Evolutionary conservation across 2,329 filamentous ascomycete species (phyloP), one percentile per base, ranked within the genome.

Genomic region (Penicillium sp.): DNA sequence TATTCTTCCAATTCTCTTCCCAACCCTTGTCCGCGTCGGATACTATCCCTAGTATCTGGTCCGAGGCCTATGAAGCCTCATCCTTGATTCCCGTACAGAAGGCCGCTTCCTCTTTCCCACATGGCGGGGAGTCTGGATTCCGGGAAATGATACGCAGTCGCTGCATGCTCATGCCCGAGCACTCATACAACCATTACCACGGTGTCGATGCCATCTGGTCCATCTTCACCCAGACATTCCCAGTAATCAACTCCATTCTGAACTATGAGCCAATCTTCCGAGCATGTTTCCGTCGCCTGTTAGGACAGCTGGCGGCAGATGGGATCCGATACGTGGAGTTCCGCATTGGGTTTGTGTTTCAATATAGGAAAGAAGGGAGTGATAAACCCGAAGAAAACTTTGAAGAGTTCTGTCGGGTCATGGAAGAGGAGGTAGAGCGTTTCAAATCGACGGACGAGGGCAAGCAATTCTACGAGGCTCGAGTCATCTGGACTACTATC

Each of bases 231-330:
- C 84, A 83, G 40, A 89, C 87, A 57, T 96, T 97, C 73, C 75
- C 81, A 2, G 83, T 93, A 3, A 81, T 93, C 40, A 84, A 84
- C 36, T 87, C 86, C 14, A 83, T 96, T 48, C 81, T 96, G 45
- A 90, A 89, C 74, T 96, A 97, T 74, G 93, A 97, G 74, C 92
- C 92, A 13, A 90, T 97, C 59, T 93, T 90, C 75, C 85, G 91
- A 21, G 79, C 80, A 16, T 95, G 91, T 67, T 76, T 97, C 56
- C 85, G 83, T 24, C 82, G 84, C 19, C 80, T 97, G 64, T 84
- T 96, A 72, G 77, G 77, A 45, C 81, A 87, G 44, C 79, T 97
- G 19, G 80, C 87, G n/a, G 84, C 84, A 3, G 93, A 99, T 70
- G 91, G 92, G 4, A 85, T 97, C 26, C 86, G 81, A 66, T 97